Evolutionary conservation across 192 early-diverging fungal species (phyloP).

Genomic region (Spinellus fusiger): DNA sequence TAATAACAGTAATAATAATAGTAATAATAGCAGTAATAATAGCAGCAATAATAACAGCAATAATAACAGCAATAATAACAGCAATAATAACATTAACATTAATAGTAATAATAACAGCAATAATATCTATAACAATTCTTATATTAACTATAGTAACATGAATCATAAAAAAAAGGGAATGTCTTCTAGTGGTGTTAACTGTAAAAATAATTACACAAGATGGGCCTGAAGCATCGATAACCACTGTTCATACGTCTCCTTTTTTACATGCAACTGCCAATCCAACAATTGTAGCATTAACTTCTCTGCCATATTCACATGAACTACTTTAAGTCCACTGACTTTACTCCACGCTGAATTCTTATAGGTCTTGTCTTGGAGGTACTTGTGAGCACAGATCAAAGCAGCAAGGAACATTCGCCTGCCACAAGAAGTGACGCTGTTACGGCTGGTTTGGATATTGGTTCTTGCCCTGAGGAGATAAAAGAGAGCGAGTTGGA

Average conservation of each 20-base stretch:
- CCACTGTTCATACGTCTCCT: conserved; percentile 28
- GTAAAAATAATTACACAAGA: not conserved
- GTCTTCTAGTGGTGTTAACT: too few relatives aligned
- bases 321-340: conserved; percentile 64
- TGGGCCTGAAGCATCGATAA: conserved; percentile 19
- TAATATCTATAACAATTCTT: too few relatives aligned
- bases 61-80: not conserved
- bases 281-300: conserved; percentile 73
- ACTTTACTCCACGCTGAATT: conserved; percentile 89
- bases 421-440: conserved; percentile 55
- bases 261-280: conserved; percentile 64
- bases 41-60: not conserved
- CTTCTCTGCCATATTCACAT: conserved; percentile 79
- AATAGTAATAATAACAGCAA: too few relatives aligned
- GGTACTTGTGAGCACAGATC: conserved; percentile 84
- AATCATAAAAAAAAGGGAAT: too few relatives aligned
- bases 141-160: too few relatives aligned
- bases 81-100: too few relatives aligned
- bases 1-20: not conserved
- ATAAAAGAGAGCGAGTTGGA: conserved; percentile 56
- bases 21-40: not conserved
- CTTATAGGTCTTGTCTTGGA: conserved; percentile 78
- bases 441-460: conserved; percentile 3
- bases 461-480: conserved; percentile 26
- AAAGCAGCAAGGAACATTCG: conserved; percentile 81